phyloP scores from a whole-genome alignment of 192 early-diverging fungal genomes.

The Backusella psychrophila region DNA sequence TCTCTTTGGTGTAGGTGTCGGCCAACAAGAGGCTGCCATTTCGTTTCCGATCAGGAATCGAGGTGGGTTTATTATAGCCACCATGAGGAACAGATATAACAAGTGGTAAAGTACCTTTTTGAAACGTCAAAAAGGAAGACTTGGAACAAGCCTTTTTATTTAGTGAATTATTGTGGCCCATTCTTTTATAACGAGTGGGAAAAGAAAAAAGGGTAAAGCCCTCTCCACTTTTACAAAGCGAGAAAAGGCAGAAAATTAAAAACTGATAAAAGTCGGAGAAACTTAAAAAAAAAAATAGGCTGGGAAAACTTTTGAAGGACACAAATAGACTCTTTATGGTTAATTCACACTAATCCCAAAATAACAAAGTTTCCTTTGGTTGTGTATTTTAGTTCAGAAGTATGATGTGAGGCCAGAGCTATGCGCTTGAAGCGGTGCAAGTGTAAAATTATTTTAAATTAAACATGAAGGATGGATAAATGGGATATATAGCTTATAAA shows the following conservation, averaged over 20 bases:
- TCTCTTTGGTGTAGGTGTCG: neutral
- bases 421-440: no score
- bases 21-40: neutral
- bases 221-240: neutral
- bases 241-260: neutral
- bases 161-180: neutral
- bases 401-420: no score
- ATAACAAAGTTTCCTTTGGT: no score
- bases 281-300: neutral
- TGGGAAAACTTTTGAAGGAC: neutral
- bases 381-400: no score
- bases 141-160: neutral
- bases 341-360: no score
- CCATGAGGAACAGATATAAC: slow-evolving; percentile 11
- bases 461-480: no score
- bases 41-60: slow-evolving; percentile 6
- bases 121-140: neutral
- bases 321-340: neutral
- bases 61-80: neutral
- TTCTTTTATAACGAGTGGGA: neutral
- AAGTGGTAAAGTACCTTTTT: neutral
- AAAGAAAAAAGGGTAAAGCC: neutral
- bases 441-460: no score
- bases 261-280: neutral
- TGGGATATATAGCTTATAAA: no score